Evolutionary conservation across 768 basidiomycete genomes (phyloP).

Genomic region (Lactarius vividus): DNA sequence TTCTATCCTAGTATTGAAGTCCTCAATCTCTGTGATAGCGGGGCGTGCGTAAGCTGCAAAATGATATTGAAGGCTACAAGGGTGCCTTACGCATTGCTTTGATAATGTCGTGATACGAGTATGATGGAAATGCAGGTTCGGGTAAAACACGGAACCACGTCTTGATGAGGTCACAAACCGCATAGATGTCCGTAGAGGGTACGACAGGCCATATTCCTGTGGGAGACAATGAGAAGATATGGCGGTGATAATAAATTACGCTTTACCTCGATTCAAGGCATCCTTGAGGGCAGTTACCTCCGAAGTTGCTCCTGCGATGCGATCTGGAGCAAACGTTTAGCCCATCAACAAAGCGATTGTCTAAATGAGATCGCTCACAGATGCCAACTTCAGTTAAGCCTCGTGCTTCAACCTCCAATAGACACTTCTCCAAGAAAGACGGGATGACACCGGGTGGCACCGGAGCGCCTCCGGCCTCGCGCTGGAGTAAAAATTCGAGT

Average conservation of each 20-base stretch:
- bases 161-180: slow-evolving; percentile 80
- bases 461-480: slow-evolving; percentile 54
- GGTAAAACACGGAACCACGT: slow-evolving; percentile 84
- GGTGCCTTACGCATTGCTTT: slow-evolving; percentile 57
- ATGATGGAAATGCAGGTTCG: slow-evolving; percentile 71
- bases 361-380: slow-evolving; percentile 47
- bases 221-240: slow-evolving; percentile 15
- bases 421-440: slow-evolving; percentile 58
- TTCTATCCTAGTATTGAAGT: slow-evolving; percentile 62
- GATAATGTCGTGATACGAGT: slow-evolving; percentile 66
- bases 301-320: slow-evolving; percentile 72
- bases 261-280: slow-evolving; percentile 67
- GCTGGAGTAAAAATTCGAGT: slow-evolving; percentile 61
- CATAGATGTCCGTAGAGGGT: slow-evolving; percentile 68
- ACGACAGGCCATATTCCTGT: slow-evolving; percentile 60
- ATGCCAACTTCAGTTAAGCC: slow-evolving; percentile 82
- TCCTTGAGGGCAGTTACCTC: slow-evolving; percentile 71
- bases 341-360: slow-evolving; percentile 4
- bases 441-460: slow-evolving; percentile 61
- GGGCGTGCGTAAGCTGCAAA: not conserved
- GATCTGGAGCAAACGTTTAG: slow-evolving; percentile 47
- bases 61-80: not conserved
- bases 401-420: slow-evolving; percentile 68
- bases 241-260: not conserved
- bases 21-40: slow-evolving; percentile 53